Conservation (phyloP, 371 early-diverging fungal species). For the Mucor mucedo region DNA sequence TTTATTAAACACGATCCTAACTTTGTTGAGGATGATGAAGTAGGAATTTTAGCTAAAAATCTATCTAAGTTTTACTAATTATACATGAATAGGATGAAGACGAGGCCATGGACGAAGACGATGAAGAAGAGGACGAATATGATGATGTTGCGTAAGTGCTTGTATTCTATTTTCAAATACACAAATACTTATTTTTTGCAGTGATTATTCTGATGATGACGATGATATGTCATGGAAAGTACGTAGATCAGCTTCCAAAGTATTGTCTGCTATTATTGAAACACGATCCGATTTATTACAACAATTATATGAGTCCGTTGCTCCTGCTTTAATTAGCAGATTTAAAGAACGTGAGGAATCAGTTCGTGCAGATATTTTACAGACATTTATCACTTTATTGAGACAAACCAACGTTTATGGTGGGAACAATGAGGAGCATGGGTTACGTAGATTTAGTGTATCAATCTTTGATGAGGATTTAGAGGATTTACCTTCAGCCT, state of each 20-base stretch:
- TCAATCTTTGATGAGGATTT: constrained; percentile 59
- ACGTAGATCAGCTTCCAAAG: constrained; percentile 83
- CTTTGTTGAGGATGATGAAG: constrained; percentile 82
- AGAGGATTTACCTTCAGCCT: constrained; percentile 11
- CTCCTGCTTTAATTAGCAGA: constrained; percentile 75
- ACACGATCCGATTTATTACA: constrained; percentile 73
- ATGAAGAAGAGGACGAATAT: constrained; percentile 77
- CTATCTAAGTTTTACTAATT: background rate
- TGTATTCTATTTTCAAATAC: background rate
- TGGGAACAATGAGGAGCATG: constrained; percentile 15
- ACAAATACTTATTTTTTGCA: constrained; percentile 13
- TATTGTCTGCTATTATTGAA: constrained; percentile 78
- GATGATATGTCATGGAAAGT: constrained; percentile 93
- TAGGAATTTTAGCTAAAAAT: constrained; percentile 41
- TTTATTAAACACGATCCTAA: constrained; percentile 90
- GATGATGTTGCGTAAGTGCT: constrained; percentile 62
- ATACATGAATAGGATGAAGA: constrained; percentile 7
- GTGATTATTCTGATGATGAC: constrained; percentile 77
- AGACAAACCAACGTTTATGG: constrained; percentile 72
- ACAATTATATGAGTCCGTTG: constrained; percentile 68
- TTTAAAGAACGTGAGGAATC: constrained; percentile 93
- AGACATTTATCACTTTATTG: constrained; percentile 76
- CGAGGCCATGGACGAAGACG: constrained; percentile 45
- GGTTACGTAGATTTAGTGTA: constrained; percentile 63
- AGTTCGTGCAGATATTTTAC: constrained; percentile 85